Percentiles rank a stretch among this genome's conserved stretches.
These are phyloP conservation scores for Abortiporus biennis DNA, from an alignment of 1,284 basidiomycete genomes.

Conservation along the genomic window DNA sequence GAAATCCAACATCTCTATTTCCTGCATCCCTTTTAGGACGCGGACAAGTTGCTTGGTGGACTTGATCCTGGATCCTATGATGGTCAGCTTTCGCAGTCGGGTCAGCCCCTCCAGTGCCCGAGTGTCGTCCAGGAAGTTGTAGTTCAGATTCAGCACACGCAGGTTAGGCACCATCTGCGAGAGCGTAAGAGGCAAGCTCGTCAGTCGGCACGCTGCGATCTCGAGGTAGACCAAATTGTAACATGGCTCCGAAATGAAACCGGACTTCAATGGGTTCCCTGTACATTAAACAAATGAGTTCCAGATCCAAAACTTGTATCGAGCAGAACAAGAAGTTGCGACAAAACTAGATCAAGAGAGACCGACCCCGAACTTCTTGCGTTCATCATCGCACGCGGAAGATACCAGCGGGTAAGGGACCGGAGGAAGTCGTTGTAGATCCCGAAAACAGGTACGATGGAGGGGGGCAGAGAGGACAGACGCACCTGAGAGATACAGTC, in stretches of 20 bases:
- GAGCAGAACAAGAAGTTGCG: too few species aligned
- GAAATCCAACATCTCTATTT: constrained; percentile 85
- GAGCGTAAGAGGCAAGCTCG: constrained; percentile 65
- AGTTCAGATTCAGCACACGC: constrained; percentile 90
- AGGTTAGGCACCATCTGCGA: constrained; percentile 76
- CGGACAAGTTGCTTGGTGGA: constrained; percentile 65
- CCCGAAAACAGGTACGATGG: not conserved
- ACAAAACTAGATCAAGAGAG: too few species aligned
- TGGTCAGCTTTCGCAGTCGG: constrained; percentile 74
- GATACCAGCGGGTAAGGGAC: not conserved
- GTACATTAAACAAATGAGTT: constrained; percentile 8
- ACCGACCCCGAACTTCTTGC: too few species aligned
- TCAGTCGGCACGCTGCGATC: constrained; percentile 85
- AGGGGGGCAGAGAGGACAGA: constrained; percentile 11
- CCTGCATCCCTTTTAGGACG: constrained; percentile 63
- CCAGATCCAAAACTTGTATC: too few species aligned
- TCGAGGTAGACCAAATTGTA: constrained; percentile 94
- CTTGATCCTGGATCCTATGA: constrained; percentile 81
- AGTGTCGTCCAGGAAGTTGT: constrained; percentile 84
- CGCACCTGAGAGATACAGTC: constrained; percentile 90
- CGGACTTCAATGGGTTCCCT: constrained; percentile 41
- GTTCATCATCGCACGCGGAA: too few species aligned
- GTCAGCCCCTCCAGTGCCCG: constrained; percentile 65
- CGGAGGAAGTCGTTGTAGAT: not conserved
- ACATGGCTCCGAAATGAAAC: constrained; percentile 57